Percentiles rank a stretch among this genome's conserved stretches.
Conservation (phyloP, 768 basidiomycete species). For the Lentinula detonsa region DNA sequence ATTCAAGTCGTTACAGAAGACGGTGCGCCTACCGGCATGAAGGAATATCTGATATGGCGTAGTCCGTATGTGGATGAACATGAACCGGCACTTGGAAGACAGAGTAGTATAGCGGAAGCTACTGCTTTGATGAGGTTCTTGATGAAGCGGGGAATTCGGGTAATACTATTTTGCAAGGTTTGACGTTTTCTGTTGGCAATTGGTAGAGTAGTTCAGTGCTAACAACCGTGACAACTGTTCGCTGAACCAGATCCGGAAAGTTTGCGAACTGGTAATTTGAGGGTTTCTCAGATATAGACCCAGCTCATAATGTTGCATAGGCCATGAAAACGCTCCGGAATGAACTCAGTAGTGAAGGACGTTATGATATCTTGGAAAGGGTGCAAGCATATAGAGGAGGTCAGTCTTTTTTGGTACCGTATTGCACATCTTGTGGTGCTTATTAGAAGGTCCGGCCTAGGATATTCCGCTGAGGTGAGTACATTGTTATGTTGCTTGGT, state of each 20-base stretch:
- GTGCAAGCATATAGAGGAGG: slow-evolving; percentile 86
- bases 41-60: slow-evolving; percentile 79
- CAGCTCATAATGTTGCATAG: slow-evolving; percentile 25
- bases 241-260: slow-evolving; percentile 58
- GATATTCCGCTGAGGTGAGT: slow-evolving; percentile 66
- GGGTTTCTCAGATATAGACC: neutral
- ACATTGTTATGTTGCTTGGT: neutral
- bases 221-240: neutral
- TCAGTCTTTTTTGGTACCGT: slow-evolving; percentile 20
- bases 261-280: slow-evolving; percentile 67
- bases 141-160: slow-evolving; percentile 75
- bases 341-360: slow-evolving; percentile 68
- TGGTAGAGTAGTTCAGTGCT: neutral
- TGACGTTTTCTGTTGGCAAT: neutral
- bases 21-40: slow-evolving; percentile 75
- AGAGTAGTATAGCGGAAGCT: slow-evolving; percentile 62
- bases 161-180: slow-evolving; percentile 89
- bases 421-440: neutral
- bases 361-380: slow-evolving; percentile 65
- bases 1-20: slow-evolving; percentile 70
- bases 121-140: slow-evolving; percentile 68
- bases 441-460: slow-evolving; percentile 21
- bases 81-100: slow-evolving; percentile 47
- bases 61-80: slow-evolving; percentile 51
- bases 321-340: slow-evolving; percentile 74